Evolutionary conservation across 331 rosid species (phyloP).

Genomic region (Prunus yedoensis): DNA sequence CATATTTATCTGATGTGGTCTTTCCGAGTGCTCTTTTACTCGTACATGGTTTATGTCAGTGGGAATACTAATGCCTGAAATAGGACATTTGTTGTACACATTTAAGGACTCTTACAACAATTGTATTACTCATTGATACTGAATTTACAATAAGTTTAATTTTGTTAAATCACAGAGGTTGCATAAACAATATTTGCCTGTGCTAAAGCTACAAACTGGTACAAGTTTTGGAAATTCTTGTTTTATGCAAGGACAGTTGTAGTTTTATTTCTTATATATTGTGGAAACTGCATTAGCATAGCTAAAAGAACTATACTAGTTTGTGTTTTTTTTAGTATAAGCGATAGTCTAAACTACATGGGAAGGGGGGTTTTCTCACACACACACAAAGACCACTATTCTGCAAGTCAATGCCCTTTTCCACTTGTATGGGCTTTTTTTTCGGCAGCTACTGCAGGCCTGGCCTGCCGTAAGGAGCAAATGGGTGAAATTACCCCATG

Average conservation of each 20-base stretch:
- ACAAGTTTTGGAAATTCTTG: not conserved
- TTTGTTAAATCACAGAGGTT: not conserved
- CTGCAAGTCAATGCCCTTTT: too few species aligned
- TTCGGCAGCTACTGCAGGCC: too few species aligned
- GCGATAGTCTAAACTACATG: too few species aligned
- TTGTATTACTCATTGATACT: conserved; percentile 10
- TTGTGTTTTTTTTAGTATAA: not conserved
- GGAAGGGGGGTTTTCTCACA: too few species aligned
- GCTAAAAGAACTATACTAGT: not conserved
- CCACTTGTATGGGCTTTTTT: too few species aligned
- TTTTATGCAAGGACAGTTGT: not conserved
- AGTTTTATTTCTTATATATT: not conserved
- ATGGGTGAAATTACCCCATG: too few species aligned
- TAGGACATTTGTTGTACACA: conserved; percentile 11
- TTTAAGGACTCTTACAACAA: conserved; percentile 19
- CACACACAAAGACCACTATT: too few species aligned
- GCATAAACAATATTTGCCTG: not conserved
- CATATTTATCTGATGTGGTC: conserved; percentile 25
- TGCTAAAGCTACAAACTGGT: not conserved
- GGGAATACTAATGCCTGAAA: conserved; percentile 20
- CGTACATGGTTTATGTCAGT: conserved; percentile 20
- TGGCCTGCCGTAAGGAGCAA: too few species aligned
- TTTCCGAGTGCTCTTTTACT: conserved; percentile 19
- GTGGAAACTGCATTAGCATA: not conserved
- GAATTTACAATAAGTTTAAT: conserved; percentile 5